A percentile compares a stretch with the other conserved stretches of the same genome.
Conservation (phyloP, 2,329 filamentous ascomycete species). For the Aspergillus novofumigatus region DNA sequence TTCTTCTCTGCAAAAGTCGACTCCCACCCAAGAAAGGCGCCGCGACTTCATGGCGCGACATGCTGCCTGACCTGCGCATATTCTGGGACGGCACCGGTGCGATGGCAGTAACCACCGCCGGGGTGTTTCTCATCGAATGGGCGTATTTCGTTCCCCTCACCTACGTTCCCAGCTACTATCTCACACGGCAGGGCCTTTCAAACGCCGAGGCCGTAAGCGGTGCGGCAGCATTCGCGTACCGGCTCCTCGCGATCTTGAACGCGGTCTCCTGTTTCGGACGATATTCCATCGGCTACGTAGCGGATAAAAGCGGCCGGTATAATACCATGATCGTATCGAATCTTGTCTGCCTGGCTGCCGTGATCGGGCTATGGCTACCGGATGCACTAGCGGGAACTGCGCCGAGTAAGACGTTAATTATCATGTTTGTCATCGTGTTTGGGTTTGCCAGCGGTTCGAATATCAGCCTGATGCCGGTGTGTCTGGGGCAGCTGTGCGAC, state of each 20-base stretch:
- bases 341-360: constrained; percentile 9
- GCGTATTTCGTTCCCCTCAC: constrained; percentile 25
- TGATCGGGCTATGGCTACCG: no score
- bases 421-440: constrained; percentile 19
- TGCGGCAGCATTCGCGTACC: constrained; percentile 18
- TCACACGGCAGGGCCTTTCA: constrained; percentile 6
- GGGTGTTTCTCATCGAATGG: constrained; percentile 22
- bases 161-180: constrained; percentile 24
- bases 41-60: constrained; percentile 13
- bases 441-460: constrained; percentile 37
- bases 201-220: constrained; percentile 1
- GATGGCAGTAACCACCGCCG: constrained; percentile 15
- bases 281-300: constrained; percentile 19
- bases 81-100: constrained; percentile 14
- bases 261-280: constrained; percentile 21
- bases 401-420: constrained; percentile 1
- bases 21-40: constrained; percentile 8
- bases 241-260: constrained; percentile 25
- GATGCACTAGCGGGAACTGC: background rate
- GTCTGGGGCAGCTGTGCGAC: constrained; percentile 45
- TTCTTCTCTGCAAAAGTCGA: constrained; percentile 11
- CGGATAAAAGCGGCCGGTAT: constrained; percentile 24
- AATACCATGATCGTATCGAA: constrained; percentile 25
- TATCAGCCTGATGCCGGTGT: constrained; percentile 38
- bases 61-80: constrained; percentile 13